Base-by-base conservation (phyloP, 352 stramenopile genomes). In the Peronospora tabacina region DNA sequence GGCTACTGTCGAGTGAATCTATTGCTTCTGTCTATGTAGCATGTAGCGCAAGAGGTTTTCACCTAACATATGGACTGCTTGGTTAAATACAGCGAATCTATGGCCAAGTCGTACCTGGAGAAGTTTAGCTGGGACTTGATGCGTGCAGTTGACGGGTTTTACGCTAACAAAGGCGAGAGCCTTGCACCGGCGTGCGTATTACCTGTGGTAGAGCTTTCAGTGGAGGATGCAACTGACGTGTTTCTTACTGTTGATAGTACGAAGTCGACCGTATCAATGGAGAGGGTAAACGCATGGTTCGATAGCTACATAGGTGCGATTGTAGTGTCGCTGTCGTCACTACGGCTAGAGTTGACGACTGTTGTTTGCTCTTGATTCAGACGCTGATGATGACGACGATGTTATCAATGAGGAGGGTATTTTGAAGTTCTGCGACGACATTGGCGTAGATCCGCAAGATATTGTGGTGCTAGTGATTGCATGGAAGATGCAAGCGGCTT, bases 401-500 rank as follows among this genome's bases (percentile, higher is more conserved):
- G 22, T 51, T 11, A 88, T 90, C 33, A 72, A 71, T 19, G 78
- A 90, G 39, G 79, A 90, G 36, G 79, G 79, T 3, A 87, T 90
- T 20, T 55, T 87, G 19, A 84, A 85, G 43, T 89, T 90, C 41
- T 90, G 79, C 53, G 73, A 87, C 38, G 79, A 88, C 52, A 82
- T 87, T 37, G 68, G 66, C 33, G 71, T 88, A 33, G 79, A 90
- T n/a, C 69, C 79, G 26, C 77, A 90, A 30, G 79, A 87, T 49
- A 51, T 89, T 12, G 67, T 86, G 19, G 76, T 94, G 51, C 49
- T 93, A 28, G 73, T 93, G 60, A 88, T 94, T 43, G 75, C 80
- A 15, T 94, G 84, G 82, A 85, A 90, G 48, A 93, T 94, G 84
- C 63, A 90, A 20, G 79, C 84, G 0, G 73, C 67, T 29, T 82